Percentiles rank a stretch among this genome's conserved stretches.
Evolutionary conservation across 2,329 filamentous ascomycete species (phyloP).

Genomic region (Aspergillus persii): DNA sequence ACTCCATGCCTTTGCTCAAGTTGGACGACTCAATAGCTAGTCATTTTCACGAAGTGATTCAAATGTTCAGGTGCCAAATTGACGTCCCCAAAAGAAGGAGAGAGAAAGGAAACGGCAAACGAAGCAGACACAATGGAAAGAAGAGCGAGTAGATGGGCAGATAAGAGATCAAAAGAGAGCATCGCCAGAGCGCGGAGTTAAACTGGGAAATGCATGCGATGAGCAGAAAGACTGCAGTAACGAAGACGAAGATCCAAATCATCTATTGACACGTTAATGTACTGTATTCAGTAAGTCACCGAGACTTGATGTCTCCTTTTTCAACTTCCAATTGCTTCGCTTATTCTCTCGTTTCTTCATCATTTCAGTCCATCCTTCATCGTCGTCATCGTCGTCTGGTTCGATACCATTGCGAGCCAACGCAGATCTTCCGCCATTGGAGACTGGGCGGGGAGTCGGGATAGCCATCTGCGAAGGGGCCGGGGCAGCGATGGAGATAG

Average conservation of each 20-base stretch:
- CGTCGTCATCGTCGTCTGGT: constrained; percentile 48
- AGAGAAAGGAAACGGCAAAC: not conserved
- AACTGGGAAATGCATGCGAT: constrained; percentile 4
- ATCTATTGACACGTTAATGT: constrained; percentile 24
- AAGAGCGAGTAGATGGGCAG: not conserved
- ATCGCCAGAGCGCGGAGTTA: constrained; percentile 4
- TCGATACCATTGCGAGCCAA: constrained; percentile 16
- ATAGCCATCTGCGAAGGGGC: constrained; percentile 26
- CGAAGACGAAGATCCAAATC: constrained; percentile 11
- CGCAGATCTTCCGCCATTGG: constrained; percentile 19
- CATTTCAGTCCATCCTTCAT: constrained; percentile 52
- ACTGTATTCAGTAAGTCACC: constrained; percentile 39
- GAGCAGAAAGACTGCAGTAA: constrained; percentile 6
- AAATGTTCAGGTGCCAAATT: not conserved
- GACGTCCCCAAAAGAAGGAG: not conserved
- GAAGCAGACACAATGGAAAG: not conserved
- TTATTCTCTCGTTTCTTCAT: constrained; percentile 50
- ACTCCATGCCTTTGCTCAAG: constrained; percentile 1
- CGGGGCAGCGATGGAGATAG: constrained; percentile 19
- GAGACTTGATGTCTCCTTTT: constrained; percentile 36
- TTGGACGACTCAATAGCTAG: not conserved
- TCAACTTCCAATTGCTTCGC: constrained; percentile 47
- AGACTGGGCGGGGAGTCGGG: constrained; percentile 30
- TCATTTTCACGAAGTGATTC: not conserved
- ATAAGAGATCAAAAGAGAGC: not conserved